Base-by-base conservation (phyloP, 345 rosid species). In the Pugionium dolabratum region DNA sequence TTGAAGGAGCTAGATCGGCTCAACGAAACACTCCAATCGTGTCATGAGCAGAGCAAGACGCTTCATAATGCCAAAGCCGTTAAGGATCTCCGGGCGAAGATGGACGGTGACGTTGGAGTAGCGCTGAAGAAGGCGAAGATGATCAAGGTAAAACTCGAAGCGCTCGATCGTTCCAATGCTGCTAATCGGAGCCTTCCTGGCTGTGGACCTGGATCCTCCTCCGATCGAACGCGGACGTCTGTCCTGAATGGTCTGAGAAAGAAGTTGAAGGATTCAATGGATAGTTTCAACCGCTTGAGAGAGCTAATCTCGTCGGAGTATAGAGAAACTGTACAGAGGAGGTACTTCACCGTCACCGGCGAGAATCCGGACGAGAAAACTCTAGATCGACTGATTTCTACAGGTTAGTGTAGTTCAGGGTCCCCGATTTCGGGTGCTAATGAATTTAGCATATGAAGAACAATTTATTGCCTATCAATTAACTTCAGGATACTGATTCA, bases 21-120 rank as follows among this genome's bases (percentile, higher is more conserved):
- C 41, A 76, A 82, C 73, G 75, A 50, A 26, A 57, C 62, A 47
- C 96, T 95, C 69, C 84, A 71, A 33, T 76, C 95, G 4, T 69
- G 83, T 34, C 95, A 95, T 74, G 97, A 95, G 85, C 86, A 86
- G 59, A 88, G 96, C 83, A 91, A 87, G 80, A 89, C 97, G 18
- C 76, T 87, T 29, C 96, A 84, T 83, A 80, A 85, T 71, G 89
- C 95, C 6, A 78, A 75, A 37, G 82, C 95, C 10, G 93, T 90
- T 36, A 87, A 81, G 70, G 95, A 91, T 47, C 73, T 95, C 18
- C 77, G 99, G 11, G 60, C 91, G 18, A 75, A 73, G 6, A 91
- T 95, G 99, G 99, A 95, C 64, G 83, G 69, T 4, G 97, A 91
- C 70, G 97, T 91, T 11, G 69, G 87, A 55, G 50, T 55, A 47